Evolutionary conservation across 139 green algal species (phyloP), one percentile per base, ranked within the genome.

Genomic region (Pedinophyceae sp.): DNA sequence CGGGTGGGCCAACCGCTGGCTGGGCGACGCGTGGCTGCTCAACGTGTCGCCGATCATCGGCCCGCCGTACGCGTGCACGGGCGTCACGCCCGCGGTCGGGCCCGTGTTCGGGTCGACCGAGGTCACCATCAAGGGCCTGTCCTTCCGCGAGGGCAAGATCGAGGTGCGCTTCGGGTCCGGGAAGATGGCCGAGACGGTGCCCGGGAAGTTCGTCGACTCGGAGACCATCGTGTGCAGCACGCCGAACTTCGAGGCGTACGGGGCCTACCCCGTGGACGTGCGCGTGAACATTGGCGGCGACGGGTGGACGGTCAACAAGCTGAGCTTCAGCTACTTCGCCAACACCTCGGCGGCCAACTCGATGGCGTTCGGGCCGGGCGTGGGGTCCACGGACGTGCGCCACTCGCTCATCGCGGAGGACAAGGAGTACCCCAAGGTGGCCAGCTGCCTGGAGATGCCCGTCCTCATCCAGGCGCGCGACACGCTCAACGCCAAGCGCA

Each of bases 241-340:
- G 2, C 81, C 84, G 49, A 86, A 86, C 64, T 88, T 83, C 55
- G 81, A 93, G 71, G 39, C 61, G 53, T 85, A 75, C 45, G 84
- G 84, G 27, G 78, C 84, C 16, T 67, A 82, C 58, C 46, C 67
- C 24, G 79, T 87, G 25, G 70, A 87, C 43, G 63, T 90, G 1
- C 48, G 55, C 24, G 57, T 74, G 20, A 70, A 54, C 54, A 89
- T 91, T 62, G 73, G 66, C 50, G 72, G 72, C 28, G 75, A 83
- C 48, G 77, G 73, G 61, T 91, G 82, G 84, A 93, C 84, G 1
- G 84, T 93, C n/a, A 89, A 89, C 67, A 79, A 78, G 50, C 57
- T 88, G 25, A 65, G 57, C 23, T 91, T 83, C 65, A 71, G 59
- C 28, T 91, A 91, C 75, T 91, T 87, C 57, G 79, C 80, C 62